Evolutionary conservation across 345 rosid genomes (phyloP), one percentile per base, ranked within the genome.

Genomic region (Brassica juncea): DNA sequence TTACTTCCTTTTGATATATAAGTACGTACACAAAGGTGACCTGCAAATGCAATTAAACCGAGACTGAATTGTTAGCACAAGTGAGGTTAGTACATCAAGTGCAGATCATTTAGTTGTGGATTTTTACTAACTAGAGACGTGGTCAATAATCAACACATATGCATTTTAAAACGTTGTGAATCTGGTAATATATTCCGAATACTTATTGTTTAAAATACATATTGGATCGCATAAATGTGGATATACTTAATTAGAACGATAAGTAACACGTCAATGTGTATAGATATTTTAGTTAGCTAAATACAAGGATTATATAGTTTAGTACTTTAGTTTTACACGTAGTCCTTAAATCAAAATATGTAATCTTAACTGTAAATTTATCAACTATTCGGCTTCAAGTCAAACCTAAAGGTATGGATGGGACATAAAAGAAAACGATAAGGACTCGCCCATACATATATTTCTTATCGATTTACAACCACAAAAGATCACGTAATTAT

Each of bases 391-490:
- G 34, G 65, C 65, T 60, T 60, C 65, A 27, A 60, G 47, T 64
- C 25, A 23, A 23, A 23, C 25, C 25, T 23, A 23, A 23, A 23
- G 25, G 25, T 23, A 23, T 23, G 64, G 64, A 65, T 52, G 77
- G 64, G 54, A 65, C 30, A 55, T 55, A 37, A 75, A 55, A 16
- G 57, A 19, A 62, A 73, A 35, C 31, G 57, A 34, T 37, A 15
- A 55, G 72, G 4, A 10, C 49, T 42, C 27, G 57, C 66, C 72
- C 73, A 67, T 67, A 66, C 42, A 55, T 35, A 66, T 75, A 75
- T 39, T 58, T 58, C 34, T 9, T 15, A 58, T 11, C 60, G 0
- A 27, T 66, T 55, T 39, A 5, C 30, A 42, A 12, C 49, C 73
- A 42, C 74, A 47, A 60, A 68, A 2, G 21, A 21, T 61, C 52